Evolutionary conservation across 805 yeast species (phyloP).

Genomic region (Zygotorulaspora danielsina): DNA sequence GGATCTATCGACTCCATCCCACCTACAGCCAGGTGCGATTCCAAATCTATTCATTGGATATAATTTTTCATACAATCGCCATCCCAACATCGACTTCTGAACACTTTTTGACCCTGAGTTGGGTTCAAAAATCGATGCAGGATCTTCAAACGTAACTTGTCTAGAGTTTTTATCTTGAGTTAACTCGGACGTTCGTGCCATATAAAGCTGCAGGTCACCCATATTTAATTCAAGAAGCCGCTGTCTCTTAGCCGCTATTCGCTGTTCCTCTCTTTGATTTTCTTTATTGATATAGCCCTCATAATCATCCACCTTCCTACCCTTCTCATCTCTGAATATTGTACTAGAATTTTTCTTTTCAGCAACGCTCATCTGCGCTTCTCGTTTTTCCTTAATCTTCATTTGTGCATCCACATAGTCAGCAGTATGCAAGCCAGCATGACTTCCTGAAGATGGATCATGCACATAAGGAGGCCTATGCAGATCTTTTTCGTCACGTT

Average conservation of each 20-base stretch:
- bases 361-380: constrained; percentile 12
- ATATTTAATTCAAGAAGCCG: constrained; percentile 38
- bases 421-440: constrained; percentile 47
- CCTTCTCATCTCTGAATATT: constrained; percentile 58
- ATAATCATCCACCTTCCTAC: constrained; percentile 47
- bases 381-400: constrained; percentile 30
- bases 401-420: constrained; percentile 40
- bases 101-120: constrained; percentile 20
- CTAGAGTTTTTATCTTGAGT: constrained; percentile 21
- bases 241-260: constrained; percentile 29
- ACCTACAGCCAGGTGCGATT: constrained; percentile 71
- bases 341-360: constrained; percentile 33
- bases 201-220: constrained; percentile 35
- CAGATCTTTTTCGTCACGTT: constrained; percentile 5
- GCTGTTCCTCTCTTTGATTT: constrained; percentile 28
- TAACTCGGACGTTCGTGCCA: constrained; percentile 27
- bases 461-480: constrained; percentile 1
- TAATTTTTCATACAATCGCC: constrained; percentile 46
- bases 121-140: constrained; percentile 45
- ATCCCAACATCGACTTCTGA: constrained; percentile 38
- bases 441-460: constrained; percentile 33
- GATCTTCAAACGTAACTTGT: constrained; percentile 47
- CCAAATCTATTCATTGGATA: constrained; percentile 69
- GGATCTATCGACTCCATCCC: constrained; percentile 92
- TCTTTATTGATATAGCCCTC: constrained; percentile 22